A percentile compares a stretch with the other conserved stretches of the same genome.
Evolutionary conservation across 75 land plant species (phyloP).

Genomic region (Pinus taeda): DNA sequence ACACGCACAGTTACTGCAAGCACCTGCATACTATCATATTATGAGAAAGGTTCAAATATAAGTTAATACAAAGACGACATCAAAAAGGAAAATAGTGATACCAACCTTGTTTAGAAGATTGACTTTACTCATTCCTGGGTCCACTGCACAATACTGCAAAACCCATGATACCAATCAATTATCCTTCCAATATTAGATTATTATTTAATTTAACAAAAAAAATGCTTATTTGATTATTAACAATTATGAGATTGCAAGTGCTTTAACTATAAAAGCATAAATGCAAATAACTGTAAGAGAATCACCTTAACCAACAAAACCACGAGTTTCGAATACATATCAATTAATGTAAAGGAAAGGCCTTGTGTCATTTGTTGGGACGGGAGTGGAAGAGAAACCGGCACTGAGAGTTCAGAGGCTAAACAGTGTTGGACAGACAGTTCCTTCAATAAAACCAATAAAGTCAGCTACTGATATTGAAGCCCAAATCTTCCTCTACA

Average conservation of each 20-base stretch:
- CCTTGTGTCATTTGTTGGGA: slow-evolving; percentile 43
- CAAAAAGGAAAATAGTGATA: background rate
- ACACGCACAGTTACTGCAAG: slow-evolving; percentile 70
- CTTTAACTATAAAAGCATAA: background rate
- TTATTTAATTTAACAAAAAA: too few relatives aligned
- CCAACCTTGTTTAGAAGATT: slow-evolving; percentile 74
- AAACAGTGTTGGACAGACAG: slow-evolving; percentile 75
- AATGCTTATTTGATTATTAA: too few relatives aligned
- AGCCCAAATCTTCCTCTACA: background rate
- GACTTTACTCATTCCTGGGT: slow-evolving; percentile 64
- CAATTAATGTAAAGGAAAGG: slow-evolving; percentile 72
- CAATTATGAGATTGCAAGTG: too few relatives aligned
- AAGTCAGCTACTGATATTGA: background rate
- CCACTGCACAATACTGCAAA: slow-evolving; percentile 59
- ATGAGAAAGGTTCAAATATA: background rate
- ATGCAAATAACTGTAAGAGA: background rate
- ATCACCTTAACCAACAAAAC: slow-evolving; percentile 76
- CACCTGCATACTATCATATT: slow-evolving; percentile 43
- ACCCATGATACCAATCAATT: background rate
- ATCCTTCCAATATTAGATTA: background rate
- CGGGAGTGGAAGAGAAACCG: slow-evolving; percentile 24
- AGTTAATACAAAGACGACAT: background rate
- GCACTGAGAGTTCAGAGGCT: slow-evolving; percentile 37
- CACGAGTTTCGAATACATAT: slow-evolving; percentile 82
- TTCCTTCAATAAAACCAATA: slow-evolving; percentile 41